phyloP scores from a whole-genome alignment of 495 filamentous ascomycete genomes.

The Cudoniella acicularis region DNA sequence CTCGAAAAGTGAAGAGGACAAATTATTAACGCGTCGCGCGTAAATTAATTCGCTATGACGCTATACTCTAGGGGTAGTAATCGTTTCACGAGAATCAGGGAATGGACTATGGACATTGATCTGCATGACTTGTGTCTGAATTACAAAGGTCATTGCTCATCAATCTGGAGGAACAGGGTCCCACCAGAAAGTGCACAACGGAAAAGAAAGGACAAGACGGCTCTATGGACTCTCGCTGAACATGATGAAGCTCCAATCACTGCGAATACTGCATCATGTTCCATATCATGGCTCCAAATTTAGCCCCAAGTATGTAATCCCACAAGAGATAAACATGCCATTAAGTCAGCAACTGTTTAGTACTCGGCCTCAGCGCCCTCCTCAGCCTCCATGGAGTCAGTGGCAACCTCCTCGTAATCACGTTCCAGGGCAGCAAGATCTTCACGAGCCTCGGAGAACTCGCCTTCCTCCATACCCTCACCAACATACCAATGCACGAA shows the following conservation, averaged over 20 bases:
- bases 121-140: slow-evolving; percentile 3
- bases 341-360: slow-evolving; percentile 46
- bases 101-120: slow-evolving; percentile 1
- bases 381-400: slow-evolving; percentile 88
- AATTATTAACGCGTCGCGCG: no score
- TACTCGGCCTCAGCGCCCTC: slow-evolving; percentile 92
- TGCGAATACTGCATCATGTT: slow-evolving; percentile 21
- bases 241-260: slow-evolving; percentile 21
- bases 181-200: slow-evolving; percentile 17
- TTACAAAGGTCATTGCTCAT: slow-evolving; percentile 21
- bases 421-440: slow-evolving; percentile 96
- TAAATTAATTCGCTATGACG: no score
- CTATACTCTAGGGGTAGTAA: no score
- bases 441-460: slow-evolving; percentile 98
- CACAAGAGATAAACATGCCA: slow-evolving; percentile 21
- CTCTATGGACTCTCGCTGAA: slow-evolving; percentile 22
- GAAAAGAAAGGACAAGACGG: slow-evolving; percentile 17
- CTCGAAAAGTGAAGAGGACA: no score
- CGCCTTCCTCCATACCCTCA: slow-evolving; percentile 99
- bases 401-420: slow-evolving; percentile 98
- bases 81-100: not conserved
- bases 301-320: slow-evolving; percentile 26
- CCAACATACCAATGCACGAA: slow-evolving; percentile 99
- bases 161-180: slow-evolving; percentile 17
- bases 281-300: slow-evolving; percentile 24